Evolutionary conservation across 495 filamentous ascomycete genomes (phyloP).

Genomic region (Aspergillus panamensis): DNA sequence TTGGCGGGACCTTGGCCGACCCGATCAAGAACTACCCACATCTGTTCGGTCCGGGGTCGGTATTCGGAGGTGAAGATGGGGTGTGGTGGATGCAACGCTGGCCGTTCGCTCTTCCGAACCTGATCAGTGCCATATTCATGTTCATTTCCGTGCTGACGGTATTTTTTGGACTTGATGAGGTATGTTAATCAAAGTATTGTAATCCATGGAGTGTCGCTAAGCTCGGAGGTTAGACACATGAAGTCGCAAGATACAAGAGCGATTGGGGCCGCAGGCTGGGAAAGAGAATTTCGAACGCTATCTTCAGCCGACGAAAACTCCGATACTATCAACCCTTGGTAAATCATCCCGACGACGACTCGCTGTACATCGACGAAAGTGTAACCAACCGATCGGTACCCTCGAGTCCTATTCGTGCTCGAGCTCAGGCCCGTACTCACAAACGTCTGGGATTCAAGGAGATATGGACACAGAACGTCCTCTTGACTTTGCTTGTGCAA

Average conservation of each 20-base stretch:
- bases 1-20: conserved; percentile 71
- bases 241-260: conserved; percentile 39
- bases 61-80: conserved; percentile 48
- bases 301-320: conserved; percentile 25
- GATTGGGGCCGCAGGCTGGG: conserved; percentile 52
- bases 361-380: conserved; percentile 32
- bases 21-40: conserved; percentile 60
- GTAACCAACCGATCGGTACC: conserved; percentile 29
- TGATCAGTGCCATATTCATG: conserved; percentile 56
- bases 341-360: conserved; percentile 28
- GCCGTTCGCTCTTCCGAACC: conserved; percentile 62
- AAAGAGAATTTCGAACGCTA: conserved; percentile 33
- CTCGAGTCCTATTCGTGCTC: conserved; percentile 25
- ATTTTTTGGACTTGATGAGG: conserved; percentile 59
- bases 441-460: conserved; percentile 49
- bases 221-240: conserved; percentile 41
- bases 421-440: conserved; percentile 13
- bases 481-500: conserved; percentile 60
- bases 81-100: conserved; percentile 59
- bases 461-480: conserved; percentile 61
- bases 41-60: conserved; percentile 60
- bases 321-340: conserved; percentile 31
- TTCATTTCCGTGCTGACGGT: conserved; percentile 44
- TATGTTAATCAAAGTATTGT: conserved; percentile 16
- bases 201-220: too few relatives aligned